phyloP scores from a whole-genome alignment of 371 early-diverging fungal species.

The Syncephalis plumigaleata region DNA sequence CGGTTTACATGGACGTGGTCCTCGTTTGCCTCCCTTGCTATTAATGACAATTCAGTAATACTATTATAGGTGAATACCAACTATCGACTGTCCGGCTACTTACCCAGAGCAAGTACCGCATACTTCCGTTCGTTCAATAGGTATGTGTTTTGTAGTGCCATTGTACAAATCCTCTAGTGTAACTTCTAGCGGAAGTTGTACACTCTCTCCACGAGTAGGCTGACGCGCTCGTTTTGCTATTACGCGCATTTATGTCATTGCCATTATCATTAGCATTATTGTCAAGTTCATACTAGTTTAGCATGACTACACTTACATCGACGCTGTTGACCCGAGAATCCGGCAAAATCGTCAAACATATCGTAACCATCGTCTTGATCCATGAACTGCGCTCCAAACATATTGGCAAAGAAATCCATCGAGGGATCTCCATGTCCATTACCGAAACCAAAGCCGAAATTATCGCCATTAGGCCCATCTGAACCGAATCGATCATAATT shows the following conservation, averaged over 20 bases:
- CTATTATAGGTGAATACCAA: background rate
- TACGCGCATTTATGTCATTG: conserved; percentile 5
- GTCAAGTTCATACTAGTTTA: no score
- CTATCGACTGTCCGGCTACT: conserved; percentile 14
- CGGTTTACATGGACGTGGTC: conserved; percentile 48
- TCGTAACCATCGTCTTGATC: conserved; percentile 6
- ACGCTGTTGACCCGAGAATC: background rate
- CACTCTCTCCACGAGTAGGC: conserved; percentile 37
- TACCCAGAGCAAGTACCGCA: conserved; percentile 31
- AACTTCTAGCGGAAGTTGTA: conserved; percentile 62
- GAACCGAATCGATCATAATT: conserved; percentile 73
- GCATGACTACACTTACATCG: background rate
- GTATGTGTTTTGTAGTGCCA: conserved; percentile 81
- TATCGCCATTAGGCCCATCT: conserved; percentile 31
- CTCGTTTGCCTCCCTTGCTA: conserved; percentile 57
- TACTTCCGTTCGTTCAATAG: conserved; percentile 70
- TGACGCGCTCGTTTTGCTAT: no score
- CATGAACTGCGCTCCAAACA: conserved; percentile 3
- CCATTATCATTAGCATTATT: no score
- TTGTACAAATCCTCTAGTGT: conserved; percentile 89
- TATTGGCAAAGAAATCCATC: conserved; percentile 40
- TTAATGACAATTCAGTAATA: background rate
- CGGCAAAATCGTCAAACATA: conserved; percentile 3
- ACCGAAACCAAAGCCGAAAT: conserved; percentile 32
- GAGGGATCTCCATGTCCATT: conserved; percentile 40